phyloP scores from a whole-genome alignment of 2,329 filamentous ascomycete genomes.

The Harringtonia aguacate region DNA sequence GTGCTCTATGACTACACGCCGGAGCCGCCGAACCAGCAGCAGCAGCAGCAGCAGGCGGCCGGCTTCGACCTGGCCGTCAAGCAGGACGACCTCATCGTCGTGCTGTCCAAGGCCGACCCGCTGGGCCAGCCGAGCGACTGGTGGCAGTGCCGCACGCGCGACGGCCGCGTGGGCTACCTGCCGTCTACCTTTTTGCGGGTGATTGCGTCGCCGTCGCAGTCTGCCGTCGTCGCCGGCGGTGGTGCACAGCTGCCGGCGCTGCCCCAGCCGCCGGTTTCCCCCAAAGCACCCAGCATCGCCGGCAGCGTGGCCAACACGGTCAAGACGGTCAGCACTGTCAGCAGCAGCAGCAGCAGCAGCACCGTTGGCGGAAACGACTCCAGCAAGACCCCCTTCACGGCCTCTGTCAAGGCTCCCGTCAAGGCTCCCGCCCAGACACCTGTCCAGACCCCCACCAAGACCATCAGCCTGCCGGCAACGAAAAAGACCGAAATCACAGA shows the following conservation, averaged over 20 bases:
- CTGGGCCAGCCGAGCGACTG: conserved; percentile 88
- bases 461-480: no score
- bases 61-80: conserved; percentile 84
- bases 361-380: no score
- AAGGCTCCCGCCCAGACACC: conserved; percentile 11
- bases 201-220: conserved; percentile 36
- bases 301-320: conserved; percentile 30
- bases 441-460: no score
- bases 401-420: conserved; percentile 11
- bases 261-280: no score
- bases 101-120: conserved; percentile 85
- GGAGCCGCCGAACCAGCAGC: conserved; percentile 19
- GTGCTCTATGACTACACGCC: conserved; percentile 91
- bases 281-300: conserved; percentile 31
- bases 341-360: no score
- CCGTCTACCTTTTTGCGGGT: conserved; percentile 86
- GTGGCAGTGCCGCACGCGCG: conserved; percentile 90
- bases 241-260: not conserved
- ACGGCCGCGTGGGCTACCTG: conserved; percentile 84
- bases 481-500: no score
- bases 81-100: conserved; percentile 92
- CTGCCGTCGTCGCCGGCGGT: no score
- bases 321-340: conserved; percentile 13
- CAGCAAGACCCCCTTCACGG: not conserved
- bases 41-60: conserved; percentile 21